phyloP scores from a whole-genome alignment of 2,329 filamentous ascomycete species.

The Lecanicillium sp. region DNA sequence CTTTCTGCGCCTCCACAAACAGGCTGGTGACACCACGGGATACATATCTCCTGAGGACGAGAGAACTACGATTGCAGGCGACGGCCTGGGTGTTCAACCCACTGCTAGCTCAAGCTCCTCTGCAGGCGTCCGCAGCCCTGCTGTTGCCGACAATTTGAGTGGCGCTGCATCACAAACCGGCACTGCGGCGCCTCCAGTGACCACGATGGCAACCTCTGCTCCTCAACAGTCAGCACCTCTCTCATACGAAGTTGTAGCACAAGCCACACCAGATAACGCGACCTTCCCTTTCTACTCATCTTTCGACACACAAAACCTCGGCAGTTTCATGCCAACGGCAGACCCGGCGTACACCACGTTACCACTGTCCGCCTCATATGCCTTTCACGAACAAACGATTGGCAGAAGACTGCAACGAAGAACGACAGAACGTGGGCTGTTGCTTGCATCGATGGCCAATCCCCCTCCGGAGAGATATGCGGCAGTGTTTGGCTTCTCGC shows the following conservation, averaged over 20 bases:
- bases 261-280: slow-evolving; percentile 44
- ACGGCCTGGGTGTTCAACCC: background rate
- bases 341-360: slow-evolving; percentile 26
- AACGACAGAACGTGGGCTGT: slow-evolving; percentile 54
- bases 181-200: no score
- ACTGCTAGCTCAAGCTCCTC: slow-evolving; percentile 3
- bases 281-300: slow-evolving; percentile 38
- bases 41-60: slow-evolving; percentile 10
- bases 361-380: slow-evolving; percentile 45
- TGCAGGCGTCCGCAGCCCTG: slow-evolving; percentile 2
- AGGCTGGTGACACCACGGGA: slow-evolving; percentile 27
- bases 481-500: slow-evolving; percentile 63
- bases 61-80: background rate
- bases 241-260: slow-evolving; percentile 41
- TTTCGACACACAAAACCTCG: slow-evolving; percentile 11
- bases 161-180: no score
- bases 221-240: slow-evolving; percentile 8
- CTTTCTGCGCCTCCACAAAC: slow-evolving; percentile 48
- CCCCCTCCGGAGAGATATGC: slow-evolving; percentile 40
- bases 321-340: slow-evolving; percentile 7
- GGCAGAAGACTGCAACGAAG: slow-evolving; percentile 62
- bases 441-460: slow-evolving; percentile 43
- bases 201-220: background rate
- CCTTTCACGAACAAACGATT: slow-evolving; percentile 59
- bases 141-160: no score